Evolutionary conservation across 2,329 filamentous ascomycete genomes (phyloP).

Genomic region (Verticillium longisporum): DNA sequence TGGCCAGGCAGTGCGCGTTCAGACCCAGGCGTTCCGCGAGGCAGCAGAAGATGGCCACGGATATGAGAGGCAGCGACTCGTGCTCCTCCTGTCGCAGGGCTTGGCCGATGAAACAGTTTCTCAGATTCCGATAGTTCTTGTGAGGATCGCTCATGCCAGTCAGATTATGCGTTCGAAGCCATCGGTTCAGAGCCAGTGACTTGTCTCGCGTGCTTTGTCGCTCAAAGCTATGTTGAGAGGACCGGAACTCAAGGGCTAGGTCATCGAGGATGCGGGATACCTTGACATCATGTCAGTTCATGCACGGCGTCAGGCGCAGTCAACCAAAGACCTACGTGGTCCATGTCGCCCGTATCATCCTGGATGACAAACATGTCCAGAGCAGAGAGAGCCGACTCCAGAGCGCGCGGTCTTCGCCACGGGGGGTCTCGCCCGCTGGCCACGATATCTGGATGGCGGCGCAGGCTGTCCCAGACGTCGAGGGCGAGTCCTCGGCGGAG

Average conservation of each 20-base stretch:
- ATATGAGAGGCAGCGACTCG: slow-evolving; percentile 79
- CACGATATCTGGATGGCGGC: slow-evolving; percentile 19
- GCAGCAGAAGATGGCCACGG: slow-evolving; percentile 78
- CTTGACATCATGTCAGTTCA: slow-evolving; percentile 26
- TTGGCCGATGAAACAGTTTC: slow-evolving; percentile 83
- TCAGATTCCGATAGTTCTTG: slow-evolving; percentile 66
- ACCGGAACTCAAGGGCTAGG: slow-evolving; percentile 50
- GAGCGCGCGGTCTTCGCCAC: slow-evolving; percentile 13
- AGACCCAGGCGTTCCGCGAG: slow-evolving; percentile 70
- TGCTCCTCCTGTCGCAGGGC: slow-evolving; percentile 67
- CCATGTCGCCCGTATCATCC: slow-evolving; percentile 64
- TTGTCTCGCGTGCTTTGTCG: slow-evolving; percentile 56
- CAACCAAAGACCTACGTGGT: slow-evolving; percentile 49
- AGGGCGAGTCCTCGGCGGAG: slow-evolving; percentile 78
- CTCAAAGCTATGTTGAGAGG: slow-evolving; percentile 44
- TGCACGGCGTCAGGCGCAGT: not conserved
- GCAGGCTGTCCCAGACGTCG: slow-evolving; percentile 57
- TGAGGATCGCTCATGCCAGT: slow-evolving; percentile 62
- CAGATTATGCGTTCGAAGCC: slow-evolving; percentile 62
- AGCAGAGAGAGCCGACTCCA: slow-evolving; percentile 71
- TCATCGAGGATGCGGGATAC: slow-evolving; percentile 58
- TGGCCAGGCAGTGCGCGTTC: slow-evolving; percentile 70
- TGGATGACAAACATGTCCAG: slow-evolving; percentile 88
- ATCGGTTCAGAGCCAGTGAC: slow-evolving; percentile 61
- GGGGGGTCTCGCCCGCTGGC: slow-evolving; percentile 19